Conservation (phyloP, 139 green algal species). For the Microglena sp. region DNA sequence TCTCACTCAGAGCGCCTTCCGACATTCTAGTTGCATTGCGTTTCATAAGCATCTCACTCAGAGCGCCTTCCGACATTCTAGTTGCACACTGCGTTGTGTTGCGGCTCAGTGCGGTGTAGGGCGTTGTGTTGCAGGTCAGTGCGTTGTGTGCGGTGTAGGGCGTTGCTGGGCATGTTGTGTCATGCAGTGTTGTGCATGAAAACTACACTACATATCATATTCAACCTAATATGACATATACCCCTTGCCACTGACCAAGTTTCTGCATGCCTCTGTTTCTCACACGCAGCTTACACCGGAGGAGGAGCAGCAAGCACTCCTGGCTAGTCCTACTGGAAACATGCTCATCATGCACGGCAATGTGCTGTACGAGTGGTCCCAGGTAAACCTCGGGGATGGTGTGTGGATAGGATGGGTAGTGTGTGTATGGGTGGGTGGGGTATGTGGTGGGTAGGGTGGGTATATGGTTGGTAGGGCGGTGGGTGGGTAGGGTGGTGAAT, state of each 20-base stretch:
- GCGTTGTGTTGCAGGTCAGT: too few relatives aligned
- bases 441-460: constrained; percentile 13
- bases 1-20: too few relatives aligned
- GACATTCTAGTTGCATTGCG: too few relatives aligned
- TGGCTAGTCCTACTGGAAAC: constrained; percentile 7
- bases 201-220: too few relatives aligned
- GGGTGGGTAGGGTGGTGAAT: background rate
- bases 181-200: too few relatives aligned
- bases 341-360: constrained; percentile 50
- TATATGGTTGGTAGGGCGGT: background rate
- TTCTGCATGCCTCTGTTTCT: background rate
- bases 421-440: background rate
- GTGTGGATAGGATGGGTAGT: background rate
- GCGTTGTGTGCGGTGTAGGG: background rate
- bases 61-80: too few relatives aligned
- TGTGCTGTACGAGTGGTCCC: constrained; percentile 65
- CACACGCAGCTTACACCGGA: background rate
- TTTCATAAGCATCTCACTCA: too few relatives aligned
- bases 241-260: background rate
- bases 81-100: too few relatives aligned
- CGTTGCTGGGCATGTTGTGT: too few relatives aligned
- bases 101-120: too few relatives aligned
- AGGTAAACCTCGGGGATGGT: constrained; percentile 28
- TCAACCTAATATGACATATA: too few relatives aligned
- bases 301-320: background rate